Percentiles rank a stretch among this genome's conserved stretches.
Evolutionary conservation across 345 rosid genomes (phyloP).

Genomic region (Rubroshorea leprosula): DNA sequence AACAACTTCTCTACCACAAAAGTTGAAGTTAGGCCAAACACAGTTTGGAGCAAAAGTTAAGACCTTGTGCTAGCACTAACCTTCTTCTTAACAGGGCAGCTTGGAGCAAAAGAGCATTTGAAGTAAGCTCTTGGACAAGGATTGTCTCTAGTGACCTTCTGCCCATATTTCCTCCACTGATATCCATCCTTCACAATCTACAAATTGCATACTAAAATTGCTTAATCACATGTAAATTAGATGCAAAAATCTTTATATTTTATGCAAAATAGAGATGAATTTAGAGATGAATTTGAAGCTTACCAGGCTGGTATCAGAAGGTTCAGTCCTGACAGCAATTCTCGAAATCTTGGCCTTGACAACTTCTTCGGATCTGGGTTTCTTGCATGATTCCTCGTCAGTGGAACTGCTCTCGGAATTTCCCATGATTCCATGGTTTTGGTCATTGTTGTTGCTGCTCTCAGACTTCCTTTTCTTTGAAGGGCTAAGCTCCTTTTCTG

Average conservation of each 20-base stretch:
- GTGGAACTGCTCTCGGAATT: conserved; percentile 84
- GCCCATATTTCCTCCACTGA: conserved; percentile 99
- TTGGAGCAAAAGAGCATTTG: conserved; percentile 95
- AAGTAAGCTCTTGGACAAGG: conserved; percentile 98
- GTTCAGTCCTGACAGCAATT: conserved; percentile 52
- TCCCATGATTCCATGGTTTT: conserved; percentile 31
- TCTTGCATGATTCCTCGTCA: conserved; percentile 80
- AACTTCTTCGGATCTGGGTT: conserved; percentile 59
- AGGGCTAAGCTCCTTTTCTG: conserved; percentile 38
- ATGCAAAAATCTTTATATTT: neutral
- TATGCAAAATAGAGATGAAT: conserved; percentile 3
- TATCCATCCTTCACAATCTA: conserved; percentile 96
- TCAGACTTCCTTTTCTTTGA: conserved; percentile 79
- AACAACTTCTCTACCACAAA: too few species aligned
- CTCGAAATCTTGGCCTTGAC: conserved; percentile 67
- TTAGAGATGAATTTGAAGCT: conserved; percentile 11
- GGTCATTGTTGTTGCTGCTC: conserved; percentile 28
- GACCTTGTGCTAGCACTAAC: too few species aligned
- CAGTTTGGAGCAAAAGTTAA: too few species aligned
- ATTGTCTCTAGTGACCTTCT: conserved; percentile 97
- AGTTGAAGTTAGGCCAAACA: too few species aligned
- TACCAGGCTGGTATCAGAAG: conserved; percentile 78
- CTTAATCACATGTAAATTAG: neutral
- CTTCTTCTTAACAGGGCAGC: conserved; percentile 97
- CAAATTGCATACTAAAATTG: neutral